Base-by-base conservation (phyloP, 164 flowering plant genomes). In the Chimonanthus praecox region DNA sequence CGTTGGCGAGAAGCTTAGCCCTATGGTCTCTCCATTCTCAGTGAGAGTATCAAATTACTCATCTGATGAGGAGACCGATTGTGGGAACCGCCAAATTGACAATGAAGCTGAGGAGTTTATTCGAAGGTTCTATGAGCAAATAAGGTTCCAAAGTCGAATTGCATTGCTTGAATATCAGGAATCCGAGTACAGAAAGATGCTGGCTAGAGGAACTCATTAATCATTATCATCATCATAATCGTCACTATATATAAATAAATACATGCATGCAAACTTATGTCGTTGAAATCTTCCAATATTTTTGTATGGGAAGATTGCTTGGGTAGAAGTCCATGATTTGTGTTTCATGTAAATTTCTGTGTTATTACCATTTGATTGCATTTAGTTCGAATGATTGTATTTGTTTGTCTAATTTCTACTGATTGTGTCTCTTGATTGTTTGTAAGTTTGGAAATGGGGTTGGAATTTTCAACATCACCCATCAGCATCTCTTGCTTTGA, bases 91-190 rank as follows among this genome's bases (percentile, higher is more conserved):
- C 2, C 75, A 77, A 68, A 85, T 86, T 2, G 88, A 86, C 67
- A 81, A 81, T 45, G 82, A 84, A 21, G 90, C 90, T 3, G 88
- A 87, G 78, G 88, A 86, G 49, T 87, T 86, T 76, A 87, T 86
- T 51, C 82, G 73, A 67, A 80, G 82, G 80, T 87, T 87, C 70
- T 84, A 87, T 68, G 88, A 87, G 76, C 87, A 87, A 11, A 77
- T 87, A 20, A 77, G 83, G 78, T 67, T 70, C 6, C 90, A 87
- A 68, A 83, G 82, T 48, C 83, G 82, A 10, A 79, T 73, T 15
- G 85, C 82, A 47, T 60, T 84, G 77, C 76, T 87, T 58, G 80
- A 84, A 45, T 83, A 82, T 61, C 78, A 81, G 58, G 81, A 76
- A 45, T 68, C 49, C 51, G 72, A 79, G 43, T 79, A 72, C 72